Evolutionary conservation across 1,139 yeast species (phyloP).

Genomic region (Geotrichum cucujoidarum): DNA sequence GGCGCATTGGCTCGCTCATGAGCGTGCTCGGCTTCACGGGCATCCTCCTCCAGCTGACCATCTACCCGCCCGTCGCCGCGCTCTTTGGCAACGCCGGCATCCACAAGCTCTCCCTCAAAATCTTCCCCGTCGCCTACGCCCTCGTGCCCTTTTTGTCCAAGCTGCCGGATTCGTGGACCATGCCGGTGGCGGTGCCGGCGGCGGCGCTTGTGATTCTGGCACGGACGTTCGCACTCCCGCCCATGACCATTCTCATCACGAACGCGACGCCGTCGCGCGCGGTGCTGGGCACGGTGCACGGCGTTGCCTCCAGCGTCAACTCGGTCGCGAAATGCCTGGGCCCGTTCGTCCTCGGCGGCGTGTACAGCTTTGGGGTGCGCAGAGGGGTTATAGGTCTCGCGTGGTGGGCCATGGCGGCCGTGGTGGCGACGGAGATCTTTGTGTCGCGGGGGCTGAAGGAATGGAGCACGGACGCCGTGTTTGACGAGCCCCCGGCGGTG

Average conservation of each 20-base stretch:
- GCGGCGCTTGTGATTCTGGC: constrained; percentile 23
- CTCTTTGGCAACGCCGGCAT: constrained; percentile 45
- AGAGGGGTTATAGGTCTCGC: constrained; percentile 45
- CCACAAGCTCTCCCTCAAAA: constrained; percentile 42
- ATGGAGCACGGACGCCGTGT: constrained; percentile 27
- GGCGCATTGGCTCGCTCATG: constrained; percentile 50
- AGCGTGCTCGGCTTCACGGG: constrained; percentile 55
- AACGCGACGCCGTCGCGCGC: constrained; percentile 29
- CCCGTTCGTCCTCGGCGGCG: constrained; percentile 52
- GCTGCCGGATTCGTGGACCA: constrained; percentile 38
- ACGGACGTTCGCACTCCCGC: constrained; percentile 33
- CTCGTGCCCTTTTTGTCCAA: constrained; percentile 42
- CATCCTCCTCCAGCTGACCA: constrained; percentile 45
- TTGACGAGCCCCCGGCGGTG: too few relatives aligned
- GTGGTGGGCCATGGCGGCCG: constrained; percentile 46
- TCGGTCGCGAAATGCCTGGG: constrained; percentile 54
- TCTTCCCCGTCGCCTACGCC: constrained; percentile 49
- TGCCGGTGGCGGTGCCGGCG: constrained; percentile 40
- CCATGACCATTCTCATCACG: constrained; percentile 32
- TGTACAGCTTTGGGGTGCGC: constrained; percentile 46
- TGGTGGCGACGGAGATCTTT: constrained; percentile 26
- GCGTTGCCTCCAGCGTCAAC: constrained; percentile 37
- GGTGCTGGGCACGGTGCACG: constrained; percentile 33
- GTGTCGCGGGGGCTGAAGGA: constrained; percentile 29
- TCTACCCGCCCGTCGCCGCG: constrained; percentile 54